Base-by-base conservation (phyloP, 2,329 filamentous ascomycete species). In the Diaporthe velutina region DNA sequence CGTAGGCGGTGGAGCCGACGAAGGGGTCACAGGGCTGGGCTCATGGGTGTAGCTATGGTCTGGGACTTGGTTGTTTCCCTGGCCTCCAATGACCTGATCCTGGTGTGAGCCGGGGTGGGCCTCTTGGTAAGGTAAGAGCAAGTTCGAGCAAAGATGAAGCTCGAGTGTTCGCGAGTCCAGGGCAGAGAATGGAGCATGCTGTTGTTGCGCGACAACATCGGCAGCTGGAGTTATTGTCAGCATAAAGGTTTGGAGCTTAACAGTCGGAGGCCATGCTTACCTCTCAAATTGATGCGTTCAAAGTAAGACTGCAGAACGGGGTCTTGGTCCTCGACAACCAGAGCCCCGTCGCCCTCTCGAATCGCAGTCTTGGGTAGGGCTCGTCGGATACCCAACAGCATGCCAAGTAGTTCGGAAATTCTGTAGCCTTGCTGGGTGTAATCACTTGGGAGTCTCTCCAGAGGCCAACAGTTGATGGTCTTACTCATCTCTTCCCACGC, bases 401-500 rank as follows among this genome's bases (percentile, higher is more conserved):
- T 91, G 80, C 89, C 88, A 67, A 93, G 81, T 52, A 92, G 82
- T 58, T 90, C 86, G 7, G 90, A 90, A 9, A 93, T 85, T 45
- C 88, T 87, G 60, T 89, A 87, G 22, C 91, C 91, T 77, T 93
- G 90, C 73, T 88, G 86, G 0, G 89, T 89, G 79, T 90, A 93
- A 68, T 85, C 84, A 67, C 85, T 83, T 0, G 91, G 91, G 10
- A 88, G 88, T 74, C 86, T 86, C 79, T 91, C 89, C 4, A 93
- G 84, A 5, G 91, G 91, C 91, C 91, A 93, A 57, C 88, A 92
- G 86, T 58, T 67, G 67, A 45, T 74, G 30, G 40, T 64, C 57
- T 64, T 64, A 67, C 89, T 88, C 73, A 90, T 87, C 79, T 92
- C 89, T 78, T 92, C 90, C 90, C 91, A 93, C 2, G 90, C 90